A percentile compares a stretch with the other conserved stretches of the same genome.
Conservation (phyloP, 306 rosid genomes). For the Inga leiocalycina region DNA sequence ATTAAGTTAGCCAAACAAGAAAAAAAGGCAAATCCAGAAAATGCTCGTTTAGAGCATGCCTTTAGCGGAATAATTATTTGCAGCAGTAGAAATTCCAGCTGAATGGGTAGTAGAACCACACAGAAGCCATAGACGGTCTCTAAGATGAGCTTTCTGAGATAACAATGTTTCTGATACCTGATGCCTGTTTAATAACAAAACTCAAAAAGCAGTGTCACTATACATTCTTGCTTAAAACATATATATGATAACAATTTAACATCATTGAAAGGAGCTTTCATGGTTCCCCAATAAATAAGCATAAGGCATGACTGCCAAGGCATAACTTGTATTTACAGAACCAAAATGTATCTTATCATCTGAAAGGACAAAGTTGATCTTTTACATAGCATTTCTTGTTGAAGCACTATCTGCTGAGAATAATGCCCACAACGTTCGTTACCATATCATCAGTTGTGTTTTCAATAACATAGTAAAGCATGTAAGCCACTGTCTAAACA, state of each 20-base stretch:
- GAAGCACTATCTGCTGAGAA: neutral
- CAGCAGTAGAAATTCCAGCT: slow-evolving; percentile 51
- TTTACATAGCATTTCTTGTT: neutral
- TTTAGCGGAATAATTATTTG: slow-evolving; percentile 50
- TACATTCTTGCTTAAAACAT: neutral
- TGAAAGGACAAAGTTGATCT: neutral
- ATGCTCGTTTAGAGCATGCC: slow-evolving; percentile 44
- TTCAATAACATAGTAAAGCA: neutral
- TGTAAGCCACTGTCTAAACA: neutral
- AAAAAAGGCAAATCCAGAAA: slow-evolving; percentile 6
- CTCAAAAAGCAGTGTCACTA: slow-evolving; percentile 1
- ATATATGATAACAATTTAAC: neutral
- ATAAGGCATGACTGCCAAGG: neutral
- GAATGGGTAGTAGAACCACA: slow-evolving; percentile 35
- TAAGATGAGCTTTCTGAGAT: slow-evolving; percentile 38
- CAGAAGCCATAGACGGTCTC: slow-evolving; percentile 26
- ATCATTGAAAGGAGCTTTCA: neutral
- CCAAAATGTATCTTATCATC: neutral
- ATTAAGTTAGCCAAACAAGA: neutral
- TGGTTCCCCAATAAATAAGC: neutral
- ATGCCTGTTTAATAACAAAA: slow-evolving; percentile 41
- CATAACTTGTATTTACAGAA: slow-evolving; percentile 7
- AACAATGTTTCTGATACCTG: slow-evolving; percentile 40
- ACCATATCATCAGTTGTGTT: neutral
- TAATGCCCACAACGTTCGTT: neutral